Evolutionary conservation across 305 asterid genomes (phyloP), one percentile per base, ranked within the genome.

Genomic region (Fraxinus floribunda): DNA sequence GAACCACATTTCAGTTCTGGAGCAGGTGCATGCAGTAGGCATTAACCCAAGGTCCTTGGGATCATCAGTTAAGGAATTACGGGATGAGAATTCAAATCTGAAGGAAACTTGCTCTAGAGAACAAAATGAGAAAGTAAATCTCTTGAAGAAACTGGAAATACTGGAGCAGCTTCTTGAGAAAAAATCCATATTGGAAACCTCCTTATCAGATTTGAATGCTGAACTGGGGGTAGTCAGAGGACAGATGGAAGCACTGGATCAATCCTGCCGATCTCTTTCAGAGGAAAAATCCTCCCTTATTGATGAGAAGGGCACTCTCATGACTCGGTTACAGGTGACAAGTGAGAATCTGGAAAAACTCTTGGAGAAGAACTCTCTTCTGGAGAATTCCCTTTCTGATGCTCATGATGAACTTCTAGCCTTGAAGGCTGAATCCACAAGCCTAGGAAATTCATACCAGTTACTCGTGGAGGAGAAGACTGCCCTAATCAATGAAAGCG

Each of bases 91-190:
- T 82, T 87, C 88, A 66, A 84, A 79, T 77, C 83, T 92, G 78
- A 91, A 87, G 83, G 98, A 90, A 78, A 81, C 88, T 72, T 90
- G 91, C 68, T 85, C 83, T 77, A 91, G 84, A 84, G 98, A 92
- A 83, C 92, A 87, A 82, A 86, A 75, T 41, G 97, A 92, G 79
- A 95, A 91, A 86, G 86, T 86, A 75, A 90, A 91, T 87, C 94
- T 94, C 78, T 84, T 97, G 87, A 87, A 83, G 86, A 93, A 95
- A 87, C 87, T 97, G 87, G 91, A 77, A 85, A 86, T 89, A 73
- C 78, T 96, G 55, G 98, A 91, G 68, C 96, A 93, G 90, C 97
- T 97, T 87, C 90, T 92, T 71, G 94, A 91, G 94, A 97, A 95
- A 89, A 95, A 94, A 81, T 84, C 94, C 36, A 83, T 97, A 73